These are phyloP conservation scores for Microcyclosporella mali DNA, from an alignment of 2,329 filamentous ascomycete species.

Conservation along the genomic window DNA sequence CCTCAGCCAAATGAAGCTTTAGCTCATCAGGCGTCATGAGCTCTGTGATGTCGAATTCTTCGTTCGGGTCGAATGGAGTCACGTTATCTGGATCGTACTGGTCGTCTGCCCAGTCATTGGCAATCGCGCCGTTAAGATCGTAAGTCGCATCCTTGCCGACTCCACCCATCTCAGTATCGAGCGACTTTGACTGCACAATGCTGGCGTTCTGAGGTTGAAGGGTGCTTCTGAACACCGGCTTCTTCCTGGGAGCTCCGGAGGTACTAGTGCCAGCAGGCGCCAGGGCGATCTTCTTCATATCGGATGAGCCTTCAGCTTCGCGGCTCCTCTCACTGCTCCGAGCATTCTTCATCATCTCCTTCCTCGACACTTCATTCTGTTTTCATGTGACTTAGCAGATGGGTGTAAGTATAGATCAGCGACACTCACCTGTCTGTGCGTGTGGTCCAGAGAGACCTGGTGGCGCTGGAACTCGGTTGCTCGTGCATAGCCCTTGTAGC, in stretches of 20 bases:
- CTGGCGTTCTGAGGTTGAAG: slow-evolving; percentile 22
- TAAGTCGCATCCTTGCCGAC: background rate
- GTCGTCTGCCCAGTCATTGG: slow-evolving; percentile 10
- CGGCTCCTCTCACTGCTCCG: slow-evolving; percentile 58
- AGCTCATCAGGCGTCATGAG: slow-evolving; percentile 6
- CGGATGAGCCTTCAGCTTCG: slow-evolving; percentile 50
- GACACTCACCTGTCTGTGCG: slow-evolving; percentile 66
- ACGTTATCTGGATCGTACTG: slow-evolving; percentile 9
- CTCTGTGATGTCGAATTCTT: slow-evolving; percentile 5
- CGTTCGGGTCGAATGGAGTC: slow-evolving; percentile 1
- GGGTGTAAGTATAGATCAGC: slow-evolving; percentile 4
- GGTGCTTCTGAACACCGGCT: slow-evolving; percentile 27
- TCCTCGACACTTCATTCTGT: slow-evolving; percentile 74
- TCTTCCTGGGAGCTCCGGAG: slow-evolving; percentile 13
- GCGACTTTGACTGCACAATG: slow-evolving; percentile 3
- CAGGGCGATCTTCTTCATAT: slow-evolving; percentile 53
- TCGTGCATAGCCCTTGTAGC: slow-evolving; percentile 87
- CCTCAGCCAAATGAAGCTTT: no score
- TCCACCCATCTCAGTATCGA: background rate
- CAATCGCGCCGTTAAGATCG: slow-evolving; percentile 6
- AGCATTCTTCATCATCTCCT: slow-evolving; percentile 70
- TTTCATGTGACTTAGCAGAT: background rate
- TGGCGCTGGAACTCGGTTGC: slow-evolving; percentile 97
- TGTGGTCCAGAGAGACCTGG: slow-evolving; percentile 89
- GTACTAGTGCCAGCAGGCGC: background rate